phyloP scores from a whole-genome alignment of 139 green algal genomes.

The Chlorella sp. region DNA sequence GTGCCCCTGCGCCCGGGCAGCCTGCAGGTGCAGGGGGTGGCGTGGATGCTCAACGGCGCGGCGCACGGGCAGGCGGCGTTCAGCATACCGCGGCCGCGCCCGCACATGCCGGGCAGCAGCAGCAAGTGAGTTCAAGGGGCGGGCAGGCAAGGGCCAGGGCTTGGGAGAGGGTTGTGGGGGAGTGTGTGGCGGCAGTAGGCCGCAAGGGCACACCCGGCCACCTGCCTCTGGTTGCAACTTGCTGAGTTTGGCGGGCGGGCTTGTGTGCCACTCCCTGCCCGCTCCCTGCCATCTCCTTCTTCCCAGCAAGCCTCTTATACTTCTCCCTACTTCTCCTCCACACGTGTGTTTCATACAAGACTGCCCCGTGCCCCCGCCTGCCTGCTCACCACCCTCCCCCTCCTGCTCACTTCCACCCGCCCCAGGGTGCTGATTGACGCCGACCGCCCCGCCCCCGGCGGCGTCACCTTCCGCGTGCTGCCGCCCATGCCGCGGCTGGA shows the following conservation, averaged over 20 bases:
- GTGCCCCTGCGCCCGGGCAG: constrained; percentile 59
- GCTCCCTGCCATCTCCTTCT: not conserved
- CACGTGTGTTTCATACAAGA: too few species aligned
- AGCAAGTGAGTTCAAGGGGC: constrained; percentile 11
- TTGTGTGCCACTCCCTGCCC: too few species aligned
- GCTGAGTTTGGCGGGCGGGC: too few species aligned
- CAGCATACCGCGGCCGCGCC: constrained; percentile 44
- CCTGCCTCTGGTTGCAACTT: too few species aligned
- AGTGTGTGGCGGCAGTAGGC: not conserved
- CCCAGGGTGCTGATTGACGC: constrained; percentile 12
- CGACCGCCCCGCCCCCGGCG: constrained; percentile 36
- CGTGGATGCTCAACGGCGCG: constrained; percentile 70
- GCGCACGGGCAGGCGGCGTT: constrained; percentile 62
- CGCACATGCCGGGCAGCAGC: constrained; percentile 34
- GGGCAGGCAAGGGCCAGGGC: not conserved
- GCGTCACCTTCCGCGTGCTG: constrained; percentile 67
- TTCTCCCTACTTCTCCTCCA: too few species aligned
- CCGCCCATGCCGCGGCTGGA: constrained; percentile 72
- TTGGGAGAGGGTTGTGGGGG: not conserved
- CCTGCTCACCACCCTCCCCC: too few species aligned
- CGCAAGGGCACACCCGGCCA: too few species aligned
- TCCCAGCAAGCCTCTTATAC: not conserved
- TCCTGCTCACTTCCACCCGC: not conserved
- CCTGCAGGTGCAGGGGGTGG: constrained; percentile 69
- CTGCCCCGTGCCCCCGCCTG: too few species aligned